Percentiles rank a stretch among this genome's conserved stretches.
Evolutionary conservation across 1,139 yeast species (phyloP).

Genomic region (Saccharomycopsis hybrid): DNA sequence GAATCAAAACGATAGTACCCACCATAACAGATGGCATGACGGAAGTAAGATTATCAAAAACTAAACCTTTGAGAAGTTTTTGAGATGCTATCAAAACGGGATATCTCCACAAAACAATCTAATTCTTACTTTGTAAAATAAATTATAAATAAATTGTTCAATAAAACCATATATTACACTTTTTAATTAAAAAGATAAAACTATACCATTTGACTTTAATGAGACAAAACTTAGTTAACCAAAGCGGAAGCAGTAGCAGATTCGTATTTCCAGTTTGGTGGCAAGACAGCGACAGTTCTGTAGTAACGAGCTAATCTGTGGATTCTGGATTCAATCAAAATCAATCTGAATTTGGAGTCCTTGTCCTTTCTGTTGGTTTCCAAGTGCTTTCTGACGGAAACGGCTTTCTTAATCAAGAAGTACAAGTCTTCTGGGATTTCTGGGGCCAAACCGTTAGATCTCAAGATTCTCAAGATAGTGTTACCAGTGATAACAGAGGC

Average conservation of each 20-base stretch:
- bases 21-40: no score
- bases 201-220: background rate
- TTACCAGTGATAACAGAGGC: slow-evolving; percentile 97
- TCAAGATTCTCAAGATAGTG: slow-evolving; percentile 98
- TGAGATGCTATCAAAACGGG: background rate
- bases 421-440: slow-evolving; percentile 99
- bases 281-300: slow-evolving; percentile 98
- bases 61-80: no score
- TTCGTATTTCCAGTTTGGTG: slow-evolving; percentile 99
- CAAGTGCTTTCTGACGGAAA: slow-evolving; percentile 98
- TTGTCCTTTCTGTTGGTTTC: slow-evolving; percentile 99
- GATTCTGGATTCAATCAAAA: slow-evolving; percentile 99
- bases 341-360: slow-evolving; percentile 99
- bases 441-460: slow-evolving; percentile 99
- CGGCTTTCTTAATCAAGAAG: slow-evolving; percentile 99
- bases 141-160: background rate
- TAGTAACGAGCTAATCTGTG: slow-evolving; percentile 99
- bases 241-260: slow-evolving; percentile 99
- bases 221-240: slow-evolving; percentile 65
- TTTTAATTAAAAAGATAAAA: background rate
- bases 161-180: background rate
- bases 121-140: background rate
- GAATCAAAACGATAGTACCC: no score
- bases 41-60: no score
- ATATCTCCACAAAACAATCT: background rate